phyloP scores from a whole-genome alignment of 2,329 filamentous ascomycete species.

The Alternaria sp. region DNA sequence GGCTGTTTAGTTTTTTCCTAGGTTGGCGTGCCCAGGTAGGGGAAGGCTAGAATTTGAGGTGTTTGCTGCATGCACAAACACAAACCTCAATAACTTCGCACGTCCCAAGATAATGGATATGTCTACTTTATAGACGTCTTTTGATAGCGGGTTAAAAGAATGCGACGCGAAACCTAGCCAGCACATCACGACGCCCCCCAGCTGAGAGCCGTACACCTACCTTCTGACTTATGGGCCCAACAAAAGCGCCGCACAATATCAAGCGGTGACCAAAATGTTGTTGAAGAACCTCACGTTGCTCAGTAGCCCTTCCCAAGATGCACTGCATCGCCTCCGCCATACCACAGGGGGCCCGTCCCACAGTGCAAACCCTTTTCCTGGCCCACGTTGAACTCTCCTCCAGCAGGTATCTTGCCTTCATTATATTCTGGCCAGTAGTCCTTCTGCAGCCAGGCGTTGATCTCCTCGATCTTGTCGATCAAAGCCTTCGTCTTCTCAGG shows the following conservation, averaged over 20 bases:
- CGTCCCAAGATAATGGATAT: neutral
- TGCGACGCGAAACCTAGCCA: neutral
- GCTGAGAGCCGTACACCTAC: neutral
- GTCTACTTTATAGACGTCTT: neutral
- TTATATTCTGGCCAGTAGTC: slow-evolving; percentile 69
- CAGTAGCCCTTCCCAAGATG: slow-evolving; percentile 58
- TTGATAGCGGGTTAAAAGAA: neutral
- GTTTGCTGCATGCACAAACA: neutral
- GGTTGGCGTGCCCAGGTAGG: too few species aligned
- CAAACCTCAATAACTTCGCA: neutral
- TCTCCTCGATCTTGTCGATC: slow-evolving; percentile 72
- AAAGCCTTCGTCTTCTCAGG: slow-evolving; percentile 66
- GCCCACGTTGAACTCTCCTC: slow-evolving; percentile 85
- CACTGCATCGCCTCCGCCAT: slow-evolving; percentile 74
- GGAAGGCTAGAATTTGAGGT: neutral
- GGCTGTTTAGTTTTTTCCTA: too few species aligned
- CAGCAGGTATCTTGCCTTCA: slow-evolving; percentile 50
- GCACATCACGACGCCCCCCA: too few species aligned
- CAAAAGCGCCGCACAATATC: too few species aligned
- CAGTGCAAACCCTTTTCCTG: slow-evolving; percentile 81
- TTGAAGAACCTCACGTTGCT: slow-evolving; percentile 1
- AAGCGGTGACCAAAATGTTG: neutral
- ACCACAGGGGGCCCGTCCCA: slow-evolving; percentile 77
- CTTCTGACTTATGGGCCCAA: neutral
- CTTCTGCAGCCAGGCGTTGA: slow-evolving; percentile 76